phyloP scores from a whole-genome alignment of 164 flowering plant species.

The Liriodendron chinense region DNA sequence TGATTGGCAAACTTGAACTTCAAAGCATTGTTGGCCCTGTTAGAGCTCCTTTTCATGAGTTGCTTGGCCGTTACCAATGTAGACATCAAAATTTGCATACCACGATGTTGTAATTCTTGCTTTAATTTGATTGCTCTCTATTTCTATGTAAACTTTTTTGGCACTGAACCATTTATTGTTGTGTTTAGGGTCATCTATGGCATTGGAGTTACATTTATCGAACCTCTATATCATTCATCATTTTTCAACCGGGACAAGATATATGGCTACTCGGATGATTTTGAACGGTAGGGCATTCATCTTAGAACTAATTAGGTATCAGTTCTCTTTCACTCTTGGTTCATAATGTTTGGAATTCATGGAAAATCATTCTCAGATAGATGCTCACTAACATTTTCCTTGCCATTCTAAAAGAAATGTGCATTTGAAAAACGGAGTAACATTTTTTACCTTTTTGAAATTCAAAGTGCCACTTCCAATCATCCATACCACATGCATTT shows the following conservation, averaged over 20 bases:
- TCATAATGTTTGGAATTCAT: not conserved
- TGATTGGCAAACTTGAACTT: too few relatives aligned
- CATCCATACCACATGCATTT: too few relatives aligned
- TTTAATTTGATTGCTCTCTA: too few relatives aligned
- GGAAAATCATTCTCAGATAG: not conserved
- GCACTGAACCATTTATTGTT: constrained; percentile 6
- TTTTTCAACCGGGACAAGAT: constrained; percentile 63
- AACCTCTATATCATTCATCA: constrained; percentile 53
- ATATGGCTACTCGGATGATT: constrained; percentile 78
- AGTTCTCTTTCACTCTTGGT: not conserved
- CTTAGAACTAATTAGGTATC: not conserved
- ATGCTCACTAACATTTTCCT: not conserved
- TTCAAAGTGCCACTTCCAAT: too few relatives aligned
- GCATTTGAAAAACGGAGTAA: not conserved
- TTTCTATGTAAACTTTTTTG: not conserved
- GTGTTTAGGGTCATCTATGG: constrained; percentile 57
- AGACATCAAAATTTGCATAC: too few relatives aligned
- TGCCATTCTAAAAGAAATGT: not conserved
- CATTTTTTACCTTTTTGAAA: not conserved
- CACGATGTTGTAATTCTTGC: too few relatives aligned
- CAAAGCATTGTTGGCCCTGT: too few relatives aligned
- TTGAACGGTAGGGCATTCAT: constrained; percentile 54
- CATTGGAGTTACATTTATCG: constrained; percentile 71
- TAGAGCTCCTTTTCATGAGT: too few relatives aligned
- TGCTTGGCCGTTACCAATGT: too few relatives aligned